Evolutionary conservation across 768 basidiomycete species (phyloP).

Genomic region (Pholiota molesta): DNA sequence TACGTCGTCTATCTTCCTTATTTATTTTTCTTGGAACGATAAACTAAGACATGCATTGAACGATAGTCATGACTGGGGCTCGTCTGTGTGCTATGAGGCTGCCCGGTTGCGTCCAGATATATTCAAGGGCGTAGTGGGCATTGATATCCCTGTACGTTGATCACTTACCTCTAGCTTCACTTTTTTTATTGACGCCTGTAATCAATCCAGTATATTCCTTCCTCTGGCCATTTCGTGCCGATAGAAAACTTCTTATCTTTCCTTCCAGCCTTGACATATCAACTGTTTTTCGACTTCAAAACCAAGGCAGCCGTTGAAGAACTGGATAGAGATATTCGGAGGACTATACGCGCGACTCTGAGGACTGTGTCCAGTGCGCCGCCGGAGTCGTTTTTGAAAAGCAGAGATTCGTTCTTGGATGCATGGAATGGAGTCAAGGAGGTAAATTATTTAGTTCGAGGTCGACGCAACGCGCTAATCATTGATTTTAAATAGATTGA

Average conservation of each 20-base stretch:
- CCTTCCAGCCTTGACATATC: conserved; percentile 63
- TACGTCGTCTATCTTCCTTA: conserved; percentile 27
- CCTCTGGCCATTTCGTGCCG: conserved; percentile 49
- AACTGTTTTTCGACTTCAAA: conserved; percentile 59
- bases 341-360: conserved; percentile 59
- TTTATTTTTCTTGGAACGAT: not conserved
- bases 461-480: not conserved
- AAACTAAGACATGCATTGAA: not conserved
- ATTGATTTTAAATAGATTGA: conserved; percentile 46
- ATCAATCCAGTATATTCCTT: conserved; percentile 57
- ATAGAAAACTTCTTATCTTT: conserved; percentile 38
- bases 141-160: conserved; percentile 57
- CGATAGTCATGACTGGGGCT: conserved; percentile 76
- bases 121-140: conserved; percentile 59
- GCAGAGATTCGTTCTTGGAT: conserved; percentile 48
- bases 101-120: conserved; percentile 69
- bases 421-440: conserved; percentile 53
- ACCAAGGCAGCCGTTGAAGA: conserved; percentile 53
- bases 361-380: conserved; percentile 57
- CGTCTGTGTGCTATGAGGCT: conserved; percentile 67
- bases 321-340: conserved; percentile 56
- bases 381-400: conserved; percentile 56
- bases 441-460: conserved; percentile 26
- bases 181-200: not conserved
- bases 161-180: not conserved